Base-by-base conservation (phyloP, 371 early-diverging fungal genomes). In the Conidiobolus incongruus region DNA sequence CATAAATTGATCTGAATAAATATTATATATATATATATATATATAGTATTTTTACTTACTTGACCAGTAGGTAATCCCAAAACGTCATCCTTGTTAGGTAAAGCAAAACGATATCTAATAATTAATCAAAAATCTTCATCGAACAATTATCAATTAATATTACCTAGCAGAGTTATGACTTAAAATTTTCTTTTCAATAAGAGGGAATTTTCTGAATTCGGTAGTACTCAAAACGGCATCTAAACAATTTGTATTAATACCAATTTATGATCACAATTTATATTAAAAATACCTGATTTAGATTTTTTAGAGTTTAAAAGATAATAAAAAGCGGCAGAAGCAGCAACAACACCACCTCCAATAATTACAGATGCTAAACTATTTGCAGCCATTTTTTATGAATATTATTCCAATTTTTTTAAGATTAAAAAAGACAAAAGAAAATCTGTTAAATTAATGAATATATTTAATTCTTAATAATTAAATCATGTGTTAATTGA, bases 31-130 rank as follows among this genome's bases (percentile, higher is more conserved):
- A n/a, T n/a, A n/a, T n/a, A n/a, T n/a, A n/a, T n/a, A n/a, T n/a
- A n/a, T n/a, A 22, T 38, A 15, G 8, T 6, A 2, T 13, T 20
- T 23, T 15, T 11, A 19, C 40, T 26, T 44, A 61, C 57, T 58
- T 87, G 91, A 17, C 93, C 93, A 49, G 83, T 85, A 44, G 90
- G 89, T 51, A 92, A 66, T 21, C 90, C 90, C 33, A 92, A 65
- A 34, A 60, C 47, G 34, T 63, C 62, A 42, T 77, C 72, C 40
- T 66, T 59, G 35, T 53, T 34, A 11, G 86, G 82, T 33, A 92
- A 67, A 23, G 59, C 76, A 54, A 92, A 85, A 45, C 85, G 85
- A 63, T 90, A 90, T 52, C 84, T 83, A 47, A 40, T 26, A 16
- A 21, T 16, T 12, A 43, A 40, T 44, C 26, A 11, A 36, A 37